Evolutionary conservation across 2,329 filamentous ascomycete genomes (phyloP).

Genomic region (Ascochyta koolunga): DNA sequence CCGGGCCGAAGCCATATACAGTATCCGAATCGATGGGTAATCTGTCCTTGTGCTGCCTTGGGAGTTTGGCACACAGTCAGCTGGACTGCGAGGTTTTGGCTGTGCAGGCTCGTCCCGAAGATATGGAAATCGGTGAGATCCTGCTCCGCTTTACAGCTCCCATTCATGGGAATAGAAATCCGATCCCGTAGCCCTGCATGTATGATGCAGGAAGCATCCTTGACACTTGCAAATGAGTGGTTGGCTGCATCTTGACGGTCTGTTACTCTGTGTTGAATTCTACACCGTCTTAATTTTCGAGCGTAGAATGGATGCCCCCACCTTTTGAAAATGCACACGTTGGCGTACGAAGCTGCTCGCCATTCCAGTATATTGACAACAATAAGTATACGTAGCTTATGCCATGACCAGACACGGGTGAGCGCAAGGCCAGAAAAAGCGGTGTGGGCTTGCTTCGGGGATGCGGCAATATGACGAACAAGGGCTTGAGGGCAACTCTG

Average conservation of each 20-base stretch:
- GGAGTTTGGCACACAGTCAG: not conserved
- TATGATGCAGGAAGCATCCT: not conserved
- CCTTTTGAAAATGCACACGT: too few relatives aligned
- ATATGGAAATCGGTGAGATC: conserved; percentile 7
- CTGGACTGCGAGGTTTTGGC: not conserved
- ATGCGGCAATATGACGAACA: conserved; percentile 16
- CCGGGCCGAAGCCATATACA: not conserved
- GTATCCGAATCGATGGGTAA: not conserved
- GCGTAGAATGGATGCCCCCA: too few relatives aligned
- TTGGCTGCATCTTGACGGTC: not conserved
- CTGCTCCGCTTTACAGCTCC: not conserved
- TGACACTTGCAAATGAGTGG: not conserved
- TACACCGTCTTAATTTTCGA: not conserved
- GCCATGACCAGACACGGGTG: not conserved
- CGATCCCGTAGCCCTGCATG: not conserved
- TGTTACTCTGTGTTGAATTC: not conserved
- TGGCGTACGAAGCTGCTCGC: not conserved
- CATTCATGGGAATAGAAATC: not conserved
- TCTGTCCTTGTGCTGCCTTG: not conserved
- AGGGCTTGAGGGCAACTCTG: not conserved
- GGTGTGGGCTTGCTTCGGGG: conserved; percentile 34
- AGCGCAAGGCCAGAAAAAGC: conserved; percentile 18
- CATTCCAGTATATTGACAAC: not conserved
- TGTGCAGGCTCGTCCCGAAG: not conserved
- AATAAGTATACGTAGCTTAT: not conserved